Evolutionary conservation across 768 basidiomycete species (phyloP).

Genomic region (Cyclocybe aegerita): DNA sequence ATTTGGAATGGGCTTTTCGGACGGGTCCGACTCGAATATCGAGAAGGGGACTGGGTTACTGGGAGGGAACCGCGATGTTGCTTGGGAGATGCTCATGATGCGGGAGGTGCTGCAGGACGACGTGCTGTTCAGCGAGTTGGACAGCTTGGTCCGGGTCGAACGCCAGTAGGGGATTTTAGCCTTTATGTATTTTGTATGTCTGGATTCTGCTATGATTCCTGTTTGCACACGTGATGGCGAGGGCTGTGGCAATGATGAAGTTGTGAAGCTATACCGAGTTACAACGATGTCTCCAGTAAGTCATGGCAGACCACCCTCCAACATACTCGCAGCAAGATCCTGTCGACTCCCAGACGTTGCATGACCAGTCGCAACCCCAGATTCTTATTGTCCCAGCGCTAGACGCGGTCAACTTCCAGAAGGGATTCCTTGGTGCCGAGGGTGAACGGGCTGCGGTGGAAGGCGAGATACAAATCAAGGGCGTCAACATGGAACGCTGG

Average conservation of each 20-base stretch:
- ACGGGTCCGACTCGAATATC: slow-evolving; percentile 59
- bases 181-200: slow-evolving; percentile 19
- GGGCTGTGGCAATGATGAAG: background rate
- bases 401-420: slow-evolving; percentile 78
- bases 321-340: slow-evolving; percentile 56
- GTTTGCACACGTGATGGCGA: slow-evolving; percentile 15
- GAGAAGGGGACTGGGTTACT: slow-evolving; percentile 78
- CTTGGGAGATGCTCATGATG: slow-evolving; percentile 71
- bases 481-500: slow-evolving; percentile 56
- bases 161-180: slow-evolving; percentile 41
- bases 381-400: slow-evolving; percentile 73
- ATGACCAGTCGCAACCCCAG: slow-evolving; percentile 45
- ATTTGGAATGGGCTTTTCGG: slow-evolving; percentile 87
- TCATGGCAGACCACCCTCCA: slow-evolving; percentile 50
- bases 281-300: slow-evolving; percentile 10
- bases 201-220: slow-evolving; percentile 3
- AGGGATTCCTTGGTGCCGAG: slow-evolving; percentile 82
- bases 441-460: slow-evolving; percentile 82
- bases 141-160: slow-evolving; percentile 74
- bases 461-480: slow-evolving; percentile 87
- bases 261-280: slow-evolving; percentile 6
- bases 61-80: slow-evolving; percentile 67
- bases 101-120: slow-evolving; percentile 63
- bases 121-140: slow-evolving; percentile 74
- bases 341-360: slow-evolving; percentile 19